Evolutionary conservation across 2,329 filamentous ascomycete genomes (phyloP).

Genomic region (Nothopassalora personata): DNA sequence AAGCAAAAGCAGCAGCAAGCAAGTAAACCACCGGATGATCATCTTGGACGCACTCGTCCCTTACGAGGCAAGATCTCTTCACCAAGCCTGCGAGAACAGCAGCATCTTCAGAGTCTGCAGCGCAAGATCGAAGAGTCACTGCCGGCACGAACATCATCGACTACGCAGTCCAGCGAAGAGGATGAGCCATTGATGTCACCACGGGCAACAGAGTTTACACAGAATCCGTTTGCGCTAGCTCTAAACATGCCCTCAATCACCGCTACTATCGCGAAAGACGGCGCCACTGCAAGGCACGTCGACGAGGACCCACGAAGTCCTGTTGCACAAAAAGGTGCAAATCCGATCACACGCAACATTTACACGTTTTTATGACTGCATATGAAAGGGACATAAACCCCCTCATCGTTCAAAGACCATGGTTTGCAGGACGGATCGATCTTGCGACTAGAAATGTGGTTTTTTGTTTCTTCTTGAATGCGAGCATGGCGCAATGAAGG

Average conservation of each 20-base stretch:
- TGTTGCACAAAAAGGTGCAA: conserved; percentile 63
- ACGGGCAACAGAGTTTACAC: conserved; percentile 66
- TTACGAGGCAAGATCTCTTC: conserved; percentile 31
- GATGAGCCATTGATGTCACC: conserved; percentile 62
- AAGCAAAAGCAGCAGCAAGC: conserved; percentile 6
- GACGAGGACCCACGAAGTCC: conserved; percentile 64
- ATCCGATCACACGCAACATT: conserved; percentile 71
- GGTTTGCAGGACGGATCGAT: not conserved
- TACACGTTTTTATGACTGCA: conserved; percentile 63
- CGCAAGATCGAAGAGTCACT: conserved; percentile 29
- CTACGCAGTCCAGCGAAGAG: not conserved
- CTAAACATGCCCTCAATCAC: conserved; percentile 19
- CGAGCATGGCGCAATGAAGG: not conserved
- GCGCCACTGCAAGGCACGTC: conserved; percentile 48
- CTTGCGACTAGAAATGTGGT: not conserved
- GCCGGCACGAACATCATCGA: conserved; percentile 7
- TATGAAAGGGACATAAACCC: not conserved
- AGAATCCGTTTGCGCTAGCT: conserved; percentile 54
- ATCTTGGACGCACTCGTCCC: conserved; percentile 1
- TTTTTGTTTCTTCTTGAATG: not conserved
- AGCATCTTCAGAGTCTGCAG: conserved; percentile 30
- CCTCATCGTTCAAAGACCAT: not conserved
- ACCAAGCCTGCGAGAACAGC: conserved; percentile 31
- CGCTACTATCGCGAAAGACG: conserved; percentile 28
- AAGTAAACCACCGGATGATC: not conserved